These are phyloP conservation scores for Apophysomyces trapeziformis DNA, from an alignment of 371 early-diverging fungal genomes.

Conservation along the genomic window DNA sequence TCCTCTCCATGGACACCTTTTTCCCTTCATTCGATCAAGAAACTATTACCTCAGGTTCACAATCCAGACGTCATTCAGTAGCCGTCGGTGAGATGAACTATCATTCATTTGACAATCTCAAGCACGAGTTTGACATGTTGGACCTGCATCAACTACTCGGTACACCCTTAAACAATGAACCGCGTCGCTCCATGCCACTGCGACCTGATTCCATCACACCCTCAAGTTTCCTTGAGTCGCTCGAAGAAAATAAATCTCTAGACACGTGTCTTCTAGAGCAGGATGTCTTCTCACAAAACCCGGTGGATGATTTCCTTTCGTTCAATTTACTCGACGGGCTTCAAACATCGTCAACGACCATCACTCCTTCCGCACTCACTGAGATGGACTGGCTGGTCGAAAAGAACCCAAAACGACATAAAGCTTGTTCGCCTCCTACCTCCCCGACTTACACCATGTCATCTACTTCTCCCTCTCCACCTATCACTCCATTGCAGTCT, in stretches of 20 bases:
- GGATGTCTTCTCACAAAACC: background rate
- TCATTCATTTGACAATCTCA: conserved; percentile 18
- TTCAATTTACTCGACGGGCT: conserved; percentile 2
- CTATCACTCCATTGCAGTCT: conserved; percentile 26
- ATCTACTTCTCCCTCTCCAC: conserved; percentile 33
- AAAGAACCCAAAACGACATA: background rate
- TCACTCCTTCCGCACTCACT: conserved; percentile 17
- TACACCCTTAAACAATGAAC: background rate
- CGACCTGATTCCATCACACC: conserved; percentile 30
- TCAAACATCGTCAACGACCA: background rate
- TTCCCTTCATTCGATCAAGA: conserved; percentile 11
- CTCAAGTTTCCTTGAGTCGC: conserved; percentile 61
- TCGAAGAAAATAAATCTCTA: conserved; percentile 33
- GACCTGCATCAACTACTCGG: conserved; percentile 30
- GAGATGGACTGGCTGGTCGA: conserved; percentile 16
- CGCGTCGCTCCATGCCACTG: conserved; percentile 36
- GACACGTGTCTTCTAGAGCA: background rate
- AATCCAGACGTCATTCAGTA: conserved; percentile 33
- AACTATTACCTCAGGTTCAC: conserved; percentile 10
- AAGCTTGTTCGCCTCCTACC: conserved; percentile 5
- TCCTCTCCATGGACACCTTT: background rate
- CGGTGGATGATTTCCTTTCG: background rate
- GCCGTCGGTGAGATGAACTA: conserved; percentile 38
- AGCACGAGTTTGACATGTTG: conserved; percentile 27
- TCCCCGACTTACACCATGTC: conserved; percentile 14